phyloP scores from a whole-genome alignment of 208 protist genomes.

The Vickermania spadyakhi region DNA sequence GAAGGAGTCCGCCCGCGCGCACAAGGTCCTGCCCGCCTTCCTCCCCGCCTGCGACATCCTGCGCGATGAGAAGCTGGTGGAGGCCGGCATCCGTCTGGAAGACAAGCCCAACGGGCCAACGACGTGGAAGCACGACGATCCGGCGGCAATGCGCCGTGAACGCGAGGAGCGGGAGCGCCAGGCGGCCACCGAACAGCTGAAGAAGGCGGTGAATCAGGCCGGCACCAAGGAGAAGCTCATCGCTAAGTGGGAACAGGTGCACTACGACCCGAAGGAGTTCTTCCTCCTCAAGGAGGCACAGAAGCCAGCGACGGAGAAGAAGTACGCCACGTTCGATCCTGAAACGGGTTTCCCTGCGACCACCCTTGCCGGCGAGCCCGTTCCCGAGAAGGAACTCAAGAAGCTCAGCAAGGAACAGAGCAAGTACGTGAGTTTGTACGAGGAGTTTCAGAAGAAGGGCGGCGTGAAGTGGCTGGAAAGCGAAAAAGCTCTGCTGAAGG shows the following conservation, averaged over 20 bases:
- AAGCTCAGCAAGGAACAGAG: slow-evolving; percentile 59
- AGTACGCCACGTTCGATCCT: slow-evolving; percentile 42
- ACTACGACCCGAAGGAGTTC: slow-evolving; percentile 24
- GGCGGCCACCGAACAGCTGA: slow-evolving; percentile 21
- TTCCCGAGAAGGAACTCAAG: slow-evolving; percentile 55
- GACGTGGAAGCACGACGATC: slow-evolving; percentile 72
- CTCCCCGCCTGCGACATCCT: slow-evolving; percentile 66
- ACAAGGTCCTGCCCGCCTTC: slow-evolving; percentile 33
- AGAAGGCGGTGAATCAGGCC: slow-evolving; percentile 48
- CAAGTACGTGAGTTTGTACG: slow-evolving; percentile 58
- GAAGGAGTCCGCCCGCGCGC: slow-evolving; percentile 35
- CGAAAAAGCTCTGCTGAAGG: slow-evolving; percentile 33
- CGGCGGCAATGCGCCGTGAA: slow-evolving; percentile 41
- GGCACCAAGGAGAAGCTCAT: slow-evolving; percentile 54
- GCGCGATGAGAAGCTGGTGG: slow-evolving; percentile 69
- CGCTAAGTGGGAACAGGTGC: slow-evolving; percentile 57
- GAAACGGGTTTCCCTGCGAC: slow-evolving; percentile 39
- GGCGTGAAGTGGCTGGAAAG: slow-evolving; percentile 38
- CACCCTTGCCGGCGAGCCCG: slow-evolving; percentile 24
- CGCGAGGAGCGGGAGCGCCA: slow-evolving; percentile 28
- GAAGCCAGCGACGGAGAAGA: slow-evolving; percentile 10
- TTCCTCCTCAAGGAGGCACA: slow-evolving; percentile 23
- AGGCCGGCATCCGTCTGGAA: slow-evolving; percentile 73
- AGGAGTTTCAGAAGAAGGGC: slow-evolving; percentile 55
- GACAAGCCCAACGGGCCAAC: slow-evolving; percentile 60